A percentile compares a stretch with the other conserved stretches of the same genome.
These are phyloP conservation scores for Gossypium davidsonii DNA, from an alignment of 441 rosid genomes.

Conservation along the genomic window DNA sequence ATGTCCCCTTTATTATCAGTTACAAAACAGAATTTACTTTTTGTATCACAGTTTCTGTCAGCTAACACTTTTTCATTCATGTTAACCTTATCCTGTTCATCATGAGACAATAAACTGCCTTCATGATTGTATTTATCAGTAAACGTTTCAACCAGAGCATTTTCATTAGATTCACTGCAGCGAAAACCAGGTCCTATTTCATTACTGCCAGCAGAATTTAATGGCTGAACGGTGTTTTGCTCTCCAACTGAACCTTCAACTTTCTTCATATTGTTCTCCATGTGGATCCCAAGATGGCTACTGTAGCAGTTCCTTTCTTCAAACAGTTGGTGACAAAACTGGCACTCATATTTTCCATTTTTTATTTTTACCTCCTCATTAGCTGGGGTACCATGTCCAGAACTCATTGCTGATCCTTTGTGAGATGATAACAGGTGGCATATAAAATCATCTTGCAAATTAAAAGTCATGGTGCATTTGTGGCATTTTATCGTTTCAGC, in stretches of 20 bases:
- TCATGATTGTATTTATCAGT: not conserved
- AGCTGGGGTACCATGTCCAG: slow-evolving; percentile 10
- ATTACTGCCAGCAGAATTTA: slow-evolving; percentile 6
- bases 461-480: slow-evolving; percentile 26
- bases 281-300: slow-evolving; percentile 29
- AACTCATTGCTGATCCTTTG: slow-evolving; percentile 13
- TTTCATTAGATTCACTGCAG: not conserved
- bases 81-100: slow-evolving; percentile 9
- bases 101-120: not conserved
- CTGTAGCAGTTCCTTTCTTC: slow-evolving; percentile 22
- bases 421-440: slow-evolving; percentile 31
- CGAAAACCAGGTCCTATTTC: not conserved
- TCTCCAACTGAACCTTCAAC: slow-evolving; percentile 26
- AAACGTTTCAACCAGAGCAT: slow-evolving; percentile 9
- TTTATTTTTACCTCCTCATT: slow-evolving; percentile 13
- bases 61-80: slow-evolving; percentile 6
- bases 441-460: slow-evolving; percentile 24
- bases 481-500: slow-evolving; percentile 25
- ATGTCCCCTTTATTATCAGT: slow-evolving; percentile 18
- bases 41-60: slow-evolving; percentile 14
- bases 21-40: slow-evolving; percentile 12
- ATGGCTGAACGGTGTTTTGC: slow-evolving; percentile 18
- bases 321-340: slow-evolving; percentile 27
- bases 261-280: slow-evolving; percentile 20
- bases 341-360: slow-evolving; percentile 34